A percentile compares a stretch with the other conserved stretches of the same genome.
Conservation (phyloP, 2,329 filamentous ascomycete species). For the Ascosphaera acerosa region DNA sequence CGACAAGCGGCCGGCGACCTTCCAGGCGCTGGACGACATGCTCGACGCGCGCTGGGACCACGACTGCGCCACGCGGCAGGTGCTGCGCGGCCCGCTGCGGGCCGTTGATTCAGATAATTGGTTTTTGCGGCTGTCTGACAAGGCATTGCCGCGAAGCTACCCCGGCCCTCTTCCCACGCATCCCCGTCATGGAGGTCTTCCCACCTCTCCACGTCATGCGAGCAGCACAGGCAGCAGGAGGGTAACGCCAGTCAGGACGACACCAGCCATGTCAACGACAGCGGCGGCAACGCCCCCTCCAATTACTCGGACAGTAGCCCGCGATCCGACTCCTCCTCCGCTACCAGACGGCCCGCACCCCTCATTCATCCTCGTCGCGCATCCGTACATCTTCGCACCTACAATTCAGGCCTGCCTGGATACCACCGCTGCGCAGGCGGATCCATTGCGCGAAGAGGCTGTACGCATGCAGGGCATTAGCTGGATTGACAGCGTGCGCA, state of each 20-base stretch:
- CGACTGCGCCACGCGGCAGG: constrained; percentile 16
- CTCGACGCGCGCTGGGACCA: constrained; percentile 20
- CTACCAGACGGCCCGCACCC: constrained; percentile 37
- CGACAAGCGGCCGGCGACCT: constrained; percentile 20
- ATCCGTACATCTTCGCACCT: constrained; percentile 63
- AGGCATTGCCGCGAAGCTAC: too few relatives aligned
- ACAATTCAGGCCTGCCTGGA: constrained; percentile 48
- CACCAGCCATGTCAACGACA: too few relatives aligned
- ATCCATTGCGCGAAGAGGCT: constrained; percentile 53
- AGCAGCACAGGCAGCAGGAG: not conserved
- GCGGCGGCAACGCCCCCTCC: not conserved
- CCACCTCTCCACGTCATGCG: too few relatives aligned
- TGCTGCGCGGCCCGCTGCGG: constrained; percentile 18
- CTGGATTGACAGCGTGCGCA: constrained; percentile 66
- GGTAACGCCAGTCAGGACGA: not conserved
- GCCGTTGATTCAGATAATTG: too few relatives aligned
- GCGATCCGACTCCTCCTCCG: too few relatives aligned
- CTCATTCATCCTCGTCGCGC: constrained; percentile 37
- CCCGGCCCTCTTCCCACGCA: too few relatives aligned
- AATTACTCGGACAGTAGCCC: not conserved
- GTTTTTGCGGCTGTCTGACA: too few relatives aligned
- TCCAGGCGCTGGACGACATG: constrained; percentile 25
- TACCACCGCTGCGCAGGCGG: constrained; percentile 41
- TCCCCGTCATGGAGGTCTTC: too few relatives aligned
- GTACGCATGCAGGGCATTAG: constrained; percentile 66